phyloP scores from a whole-genome alignment of 2,329 filamentous ascomycete species.

The Aspergillus texensis region DNA sequence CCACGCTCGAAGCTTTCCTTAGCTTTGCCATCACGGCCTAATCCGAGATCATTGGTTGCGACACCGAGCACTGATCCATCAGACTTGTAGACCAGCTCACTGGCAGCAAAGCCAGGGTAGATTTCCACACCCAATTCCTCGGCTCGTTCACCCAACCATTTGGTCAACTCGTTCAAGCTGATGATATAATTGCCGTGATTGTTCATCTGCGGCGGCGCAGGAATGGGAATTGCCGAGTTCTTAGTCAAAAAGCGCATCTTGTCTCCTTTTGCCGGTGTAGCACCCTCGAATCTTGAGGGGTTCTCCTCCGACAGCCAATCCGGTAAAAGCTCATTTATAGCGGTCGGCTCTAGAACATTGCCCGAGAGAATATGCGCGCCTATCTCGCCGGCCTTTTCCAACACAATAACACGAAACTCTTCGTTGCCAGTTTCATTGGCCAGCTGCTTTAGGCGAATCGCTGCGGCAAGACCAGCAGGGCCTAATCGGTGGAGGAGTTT shows the following conservation, averaged over 20 bases:
- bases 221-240: slow-evolving; percentile 74
- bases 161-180: slow-evolving; percentile 89
- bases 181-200: slow-evolving; percentile 98
- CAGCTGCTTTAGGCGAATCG: slow-evolving; percentile 92
- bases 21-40: slow-evolving; percentile 77
- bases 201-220: slow-evolving; percentile 93
- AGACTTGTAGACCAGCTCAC: slow-evolving; percentile 82
- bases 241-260: slow-evolving; percentile 94
- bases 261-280: slow-evolving; percentile 80
- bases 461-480: slow-evolving; percentile 89
- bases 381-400: slow-evolving; percentile 94
- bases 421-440: slow-evolving; percentile 94
- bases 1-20: slow-evolving; percentile 93
- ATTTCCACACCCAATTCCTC: slow-evolving; percentile 95
- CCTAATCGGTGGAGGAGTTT: slow-evolving; percentile 47
- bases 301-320: slow-evolving; percentile 93
- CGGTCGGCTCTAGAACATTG: slow-evolving; percentile 87
- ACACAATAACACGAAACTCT: slow-evolving; percentile 86
- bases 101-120: slow-evolving; percentile 93
- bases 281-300: slow-evolving; percentile 81
- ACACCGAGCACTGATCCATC: slow-evolving; percentile 92
- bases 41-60: slow-evolving; percentile 91
- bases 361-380: slow-evolving; percentile 95
- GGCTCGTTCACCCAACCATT: slow-evolving; percentile 95
- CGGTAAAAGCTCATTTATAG: slow-evolving; percentile 86